Conservation (phyloP, 345 rosid genomes). For the Leavenworthia alabamica region DNA sequence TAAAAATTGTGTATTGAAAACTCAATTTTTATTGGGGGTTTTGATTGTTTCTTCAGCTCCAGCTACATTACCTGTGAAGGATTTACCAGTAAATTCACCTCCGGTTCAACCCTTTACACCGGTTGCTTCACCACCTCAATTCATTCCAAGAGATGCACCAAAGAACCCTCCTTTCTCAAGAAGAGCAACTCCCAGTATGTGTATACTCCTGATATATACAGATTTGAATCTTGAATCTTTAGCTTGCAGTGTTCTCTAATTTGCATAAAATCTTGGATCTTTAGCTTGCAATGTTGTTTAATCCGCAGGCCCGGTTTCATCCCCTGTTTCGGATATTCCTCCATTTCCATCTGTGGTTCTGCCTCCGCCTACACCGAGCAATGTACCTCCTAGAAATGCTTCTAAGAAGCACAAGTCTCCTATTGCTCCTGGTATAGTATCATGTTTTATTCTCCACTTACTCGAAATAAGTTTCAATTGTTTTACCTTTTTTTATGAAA, state of each 20-base stretch:
- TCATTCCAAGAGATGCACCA: slow-evolving; percentile 22
- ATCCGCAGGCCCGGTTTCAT: slow-evolving; percentile 24
- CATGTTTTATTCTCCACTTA: background rate
- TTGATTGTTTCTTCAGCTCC: slow-evolving; percentile 15
- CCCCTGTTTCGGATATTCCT: slow-evolving; percentile 23
- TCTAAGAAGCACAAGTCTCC: slow-evolving; percentile 27
- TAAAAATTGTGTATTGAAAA: background rate
- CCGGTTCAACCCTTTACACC: slow-evolving; percentile 19
- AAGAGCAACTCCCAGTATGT: slow-evolving; percentile 21
- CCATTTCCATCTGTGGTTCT: slow-evolving; percentile 24
- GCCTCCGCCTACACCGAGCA: slow-evolving; percentile 29
- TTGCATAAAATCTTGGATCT: background rate
- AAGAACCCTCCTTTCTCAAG: slow-evolving; percentile 24
- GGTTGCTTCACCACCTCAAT: slow-evolving; percentile 18
- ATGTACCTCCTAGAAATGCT: slow-evolving; percentile 15
- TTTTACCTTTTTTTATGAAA: background rate
- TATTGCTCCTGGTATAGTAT: slow-evolving; percentile 28
- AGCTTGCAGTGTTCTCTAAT: background rate
- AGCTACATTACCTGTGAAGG: slow-evolving; percentile 18
- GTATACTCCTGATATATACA: background rate
- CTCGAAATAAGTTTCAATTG: background rate
- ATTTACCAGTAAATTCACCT: slow-evolving; percentile 16
- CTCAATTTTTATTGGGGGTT: background rate
- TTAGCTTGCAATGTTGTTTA: background rate
- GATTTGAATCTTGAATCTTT: background rate